Evolutionary conservation across 163 green algal genomes (phyloP).

Genomic region (Prototheca wickerhamii): DNA sequence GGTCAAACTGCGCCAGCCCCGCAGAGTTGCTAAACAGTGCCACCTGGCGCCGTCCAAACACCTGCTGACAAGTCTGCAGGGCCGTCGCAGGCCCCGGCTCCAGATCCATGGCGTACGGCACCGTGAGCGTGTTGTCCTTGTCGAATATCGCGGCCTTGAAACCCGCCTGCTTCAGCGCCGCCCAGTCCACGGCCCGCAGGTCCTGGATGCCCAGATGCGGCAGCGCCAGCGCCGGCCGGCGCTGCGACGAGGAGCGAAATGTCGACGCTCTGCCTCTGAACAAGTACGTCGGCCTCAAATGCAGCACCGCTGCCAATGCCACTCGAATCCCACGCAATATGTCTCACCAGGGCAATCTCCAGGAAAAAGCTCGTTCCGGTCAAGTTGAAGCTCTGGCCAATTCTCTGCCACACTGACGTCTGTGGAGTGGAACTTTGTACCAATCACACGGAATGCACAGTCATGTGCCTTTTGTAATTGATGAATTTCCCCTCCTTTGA

Average conservation of each 20-base stretch:
- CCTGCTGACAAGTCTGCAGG: slow-evolving; percentile 34
- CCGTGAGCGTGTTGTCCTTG: slow-evolving; percentile 83
- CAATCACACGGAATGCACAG: background rate
- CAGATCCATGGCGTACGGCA: slow-evolving; percentile 50
- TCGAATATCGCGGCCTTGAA: slow-evolving; percentile 68
- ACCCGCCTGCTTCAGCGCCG: slow-evolving; percentile 39
- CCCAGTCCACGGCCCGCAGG: slow-evolving; percentile 61
- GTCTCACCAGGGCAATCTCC: slow-evolving; percentile 37
- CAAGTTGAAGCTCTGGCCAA: slow-evolving; percentile 58
- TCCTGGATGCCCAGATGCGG: slow-evolving; percentile 59
- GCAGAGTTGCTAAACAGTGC: slow-evolving; percentile 72
- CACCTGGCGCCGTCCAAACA: slow-evolving; percentile 48
- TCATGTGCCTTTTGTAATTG: background rate
- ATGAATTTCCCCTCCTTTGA: no score
- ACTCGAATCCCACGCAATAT: background rate
- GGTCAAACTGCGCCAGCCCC: slow-evolving; percentile 67
- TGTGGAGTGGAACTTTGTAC: background rate
- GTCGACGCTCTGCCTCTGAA: background rate
- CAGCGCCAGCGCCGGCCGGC: slow-evolving; percentile 42
- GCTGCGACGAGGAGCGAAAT: slow-evolving; percentile 13
- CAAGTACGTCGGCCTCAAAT: background rate
- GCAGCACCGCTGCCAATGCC: background rate
- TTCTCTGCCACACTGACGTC: slow-evolving; percentile 9
- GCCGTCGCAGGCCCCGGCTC: slow-evolving; percentile 19
- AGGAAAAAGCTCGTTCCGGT: slow-evolving; percentile 52